Percentiles rank a stretch among this genome's conserved stretches.
Conservation (phyloP, 768 basidiomycete genomes). For the Lentinula raphanica region DNA sequence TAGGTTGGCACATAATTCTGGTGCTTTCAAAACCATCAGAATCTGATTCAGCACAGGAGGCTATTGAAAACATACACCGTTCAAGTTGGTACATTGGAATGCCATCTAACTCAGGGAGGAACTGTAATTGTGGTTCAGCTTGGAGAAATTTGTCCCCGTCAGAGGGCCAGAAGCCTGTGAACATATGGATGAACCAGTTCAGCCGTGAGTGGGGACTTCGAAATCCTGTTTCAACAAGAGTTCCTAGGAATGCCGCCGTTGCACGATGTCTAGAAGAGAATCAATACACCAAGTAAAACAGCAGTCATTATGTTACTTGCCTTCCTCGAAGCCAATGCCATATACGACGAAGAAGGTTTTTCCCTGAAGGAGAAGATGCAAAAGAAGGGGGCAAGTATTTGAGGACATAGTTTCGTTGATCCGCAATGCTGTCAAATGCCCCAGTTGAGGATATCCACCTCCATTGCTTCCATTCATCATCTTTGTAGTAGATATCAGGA, state of each 20-base stretch:
- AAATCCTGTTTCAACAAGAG: neutral
- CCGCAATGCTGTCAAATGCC: neutral
- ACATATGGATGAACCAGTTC: neutral
- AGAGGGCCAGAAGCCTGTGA: neutral
- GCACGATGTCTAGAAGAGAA: neutral
- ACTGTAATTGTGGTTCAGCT: neutral
- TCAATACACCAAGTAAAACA: too few relatives aligned
- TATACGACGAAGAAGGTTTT: slow-evolving; percentile 4
- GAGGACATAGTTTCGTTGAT: neutral
- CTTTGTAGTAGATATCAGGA: neutral
- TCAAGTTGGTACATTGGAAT: neutral
- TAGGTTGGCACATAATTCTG: neutral
- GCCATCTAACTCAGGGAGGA: neutral
- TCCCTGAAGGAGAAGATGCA: neutral
- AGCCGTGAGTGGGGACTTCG: neutral
- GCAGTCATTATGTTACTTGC: neutral
- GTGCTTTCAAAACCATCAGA: too few relatives aligned
- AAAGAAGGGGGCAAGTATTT: slow-evolving; percentile 6
- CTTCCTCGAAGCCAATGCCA: slow-evolving; percentile 13
- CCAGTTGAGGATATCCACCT: slow-evolving; percentile 9
- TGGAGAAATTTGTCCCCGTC: neutral
- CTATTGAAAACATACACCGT: neutral
- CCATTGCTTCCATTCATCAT: slow-evolving; percentile 5
- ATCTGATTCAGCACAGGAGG: neutral
- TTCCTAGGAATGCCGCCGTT: neutral